phyloP scores from a whole-genome alignment of 805 yeast species.

The Grigorovia humatica region DNA sequence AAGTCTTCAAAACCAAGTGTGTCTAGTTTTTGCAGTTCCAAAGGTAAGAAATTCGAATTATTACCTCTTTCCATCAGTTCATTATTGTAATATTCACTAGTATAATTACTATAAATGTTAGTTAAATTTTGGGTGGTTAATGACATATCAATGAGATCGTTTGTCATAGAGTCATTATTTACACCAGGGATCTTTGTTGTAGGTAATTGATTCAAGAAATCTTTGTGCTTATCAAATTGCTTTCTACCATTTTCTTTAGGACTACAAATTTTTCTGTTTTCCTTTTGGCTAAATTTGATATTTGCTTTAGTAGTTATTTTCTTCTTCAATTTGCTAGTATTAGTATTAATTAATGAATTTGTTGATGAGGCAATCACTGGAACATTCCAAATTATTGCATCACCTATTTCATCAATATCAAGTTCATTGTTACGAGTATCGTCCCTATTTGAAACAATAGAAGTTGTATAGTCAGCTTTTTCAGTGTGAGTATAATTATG shows the following conservation, averaged over 20 bases:
- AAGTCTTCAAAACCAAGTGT: constrained; percentile 44
- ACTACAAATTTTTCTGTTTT: neutral
- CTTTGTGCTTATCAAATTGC: neutral
- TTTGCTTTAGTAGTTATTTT: neutral
- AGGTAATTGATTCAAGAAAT: constrained; percentile 28
- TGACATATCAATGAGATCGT: constrained; percentile 20
- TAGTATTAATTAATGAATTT: constrained; percentile 11
- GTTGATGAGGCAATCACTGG: constrained; percentile 27
- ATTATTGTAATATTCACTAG: constrained; percentile 24
- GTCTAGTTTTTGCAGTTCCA: constrained; percentile 27
- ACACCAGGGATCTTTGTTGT: constrained; percentile 41
- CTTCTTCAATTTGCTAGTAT: neutral
- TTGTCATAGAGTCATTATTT: neutral
- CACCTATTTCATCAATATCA: constrained; percentile 16
- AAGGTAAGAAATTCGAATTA: constrained; percentile 28
- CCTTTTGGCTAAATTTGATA: neutral
- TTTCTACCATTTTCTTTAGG: neutral
- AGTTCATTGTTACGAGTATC: constrained; percentile 19
- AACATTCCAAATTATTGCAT: constrained; percentile 37
- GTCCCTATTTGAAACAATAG: constrained; percentile 27
- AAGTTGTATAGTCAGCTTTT: constrained; percentile 1
- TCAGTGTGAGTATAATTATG: neutral
- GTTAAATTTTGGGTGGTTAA: constrained; percentile 30
- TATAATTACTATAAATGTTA: constrained; percentile 30
- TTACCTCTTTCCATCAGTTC: constrained; percentile 28